These are phyloP conservation scores for Grifola frondosa DNA, from an alignment of 1,284 basidiomycete species.

Conservation along the genomic window DNA sequence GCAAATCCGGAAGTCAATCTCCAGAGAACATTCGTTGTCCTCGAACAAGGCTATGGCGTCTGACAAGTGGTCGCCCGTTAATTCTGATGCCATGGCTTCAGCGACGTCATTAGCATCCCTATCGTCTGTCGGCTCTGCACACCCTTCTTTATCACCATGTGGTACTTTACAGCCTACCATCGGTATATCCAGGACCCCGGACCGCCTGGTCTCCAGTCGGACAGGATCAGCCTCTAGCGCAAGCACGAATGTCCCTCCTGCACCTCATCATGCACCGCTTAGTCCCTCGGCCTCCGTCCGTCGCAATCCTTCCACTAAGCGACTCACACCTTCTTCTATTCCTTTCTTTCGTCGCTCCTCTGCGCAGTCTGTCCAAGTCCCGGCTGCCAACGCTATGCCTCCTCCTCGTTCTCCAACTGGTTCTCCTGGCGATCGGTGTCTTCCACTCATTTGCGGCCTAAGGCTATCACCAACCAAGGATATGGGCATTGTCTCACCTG, in stretches of 20 bases:
- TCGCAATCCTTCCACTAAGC: constrained; percentile 70
- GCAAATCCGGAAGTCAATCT: constrained; percentile 61
- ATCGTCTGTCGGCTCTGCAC: constrained; percentile 69
- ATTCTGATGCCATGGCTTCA: constrained; percentile 72
- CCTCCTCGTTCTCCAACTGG: constrained; percentile 52
- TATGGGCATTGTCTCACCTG: constrained; percentile 44
- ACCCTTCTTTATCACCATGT: constrained; percentile 40
- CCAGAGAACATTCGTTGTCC: constrained; percentile 58
- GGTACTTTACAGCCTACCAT: constrained; percentile 29
- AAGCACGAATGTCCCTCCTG: constrained; percentile 58
- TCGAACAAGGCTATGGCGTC: constrained; percentile 41
- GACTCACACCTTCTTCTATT: constrained; percentile 91
- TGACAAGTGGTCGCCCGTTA: constrained; percentile 66
- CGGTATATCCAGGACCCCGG: constrained; percentile 48
- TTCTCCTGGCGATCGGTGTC: constrained; percentile 43
- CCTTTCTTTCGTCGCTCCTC: constrained; percentile 95
- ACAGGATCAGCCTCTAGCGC: constrained; percentile 72
- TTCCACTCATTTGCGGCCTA: constrained; percentile 39
- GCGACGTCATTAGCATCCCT: constrained; percentile 71
- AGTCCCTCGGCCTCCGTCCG: constrained; percentile 68
- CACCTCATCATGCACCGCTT: constrained; percentile 54
- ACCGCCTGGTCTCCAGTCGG: constrained; percentile 56
- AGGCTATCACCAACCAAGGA: constrained; percentile 54
- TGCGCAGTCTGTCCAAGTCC: constrained; percentile 77
- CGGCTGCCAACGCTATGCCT: constrained; percentile 25